These are phyloP conservation scores for Neofusicoccum laricinum DNA, from an alignment of 2,329 filamentous ascomycete genomes.

Conservation along the genomic window DNA sequence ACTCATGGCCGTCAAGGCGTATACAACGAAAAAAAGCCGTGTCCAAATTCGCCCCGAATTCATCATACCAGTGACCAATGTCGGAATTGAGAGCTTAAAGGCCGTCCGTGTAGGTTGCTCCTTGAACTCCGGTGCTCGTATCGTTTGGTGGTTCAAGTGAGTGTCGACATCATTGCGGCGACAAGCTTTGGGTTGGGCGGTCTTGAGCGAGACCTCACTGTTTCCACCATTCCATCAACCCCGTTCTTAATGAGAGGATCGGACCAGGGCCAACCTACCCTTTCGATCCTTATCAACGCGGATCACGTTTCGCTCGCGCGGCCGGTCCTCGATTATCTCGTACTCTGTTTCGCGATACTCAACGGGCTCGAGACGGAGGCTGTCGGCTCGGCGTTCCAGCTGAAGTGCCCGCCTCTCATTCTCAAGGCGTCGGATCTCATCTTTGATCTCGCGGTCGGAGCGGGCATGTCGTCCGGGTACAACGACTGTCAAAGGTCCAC, in stretches of 20 bases:
- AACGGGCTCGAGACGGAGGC: slow-evolving; percentile 3
- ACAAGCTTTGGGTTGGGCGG: slow-evolving; percentile 43
- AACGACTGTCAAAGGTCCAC: slow-evolving; percentile 48
- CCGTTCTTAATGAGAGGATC: slow-evolving; percentile 58
- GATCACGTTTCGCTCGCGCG: slow-evolving; percentile 52
- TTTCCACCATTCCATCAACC: slow-evolving; percentile 28
- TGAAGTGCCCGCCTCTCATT: slow-evolving; percentile 59
- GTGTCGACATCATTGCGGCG: slow-evolving; percentile 43
- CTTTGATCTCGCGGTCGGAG: slow-evolving; percentile 63
- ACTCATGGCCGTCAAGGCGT: background rate
- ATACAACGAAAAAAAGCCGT: background rate
- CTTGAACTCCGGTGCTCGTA: background rate
- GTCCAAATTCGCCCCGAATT: background rate
- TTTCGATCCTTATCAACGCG: slow-evolving; percentile 85
- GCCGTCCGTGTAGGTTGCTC: background rate
- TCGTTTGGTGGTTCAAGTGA: slow-evolving; percentile 28
- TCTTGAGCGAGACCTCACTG: slow-evolving; percentile 26
- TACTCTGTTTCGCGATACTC: slow-evolving; percentile 47
- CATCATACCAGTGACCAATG: slow-evolving; percentile 6
- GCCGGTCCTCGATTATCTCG: slow-evolving; percentile 62
- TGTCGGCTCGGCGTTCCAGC: slow-evolving; percentile 51
- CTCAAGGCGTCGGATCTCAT: slow-evolving; percentile 71
- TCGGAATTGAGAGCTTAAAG: background rate
- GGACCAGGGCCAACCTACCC: slow-evolving; percentile 90
- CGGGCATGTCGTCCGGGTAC: slow-evolving; percentile 44